Evolutionary conservation across 768 basidiomycete genomes (phyloP).

Genomic region (Mycena polygramma): DNA sequence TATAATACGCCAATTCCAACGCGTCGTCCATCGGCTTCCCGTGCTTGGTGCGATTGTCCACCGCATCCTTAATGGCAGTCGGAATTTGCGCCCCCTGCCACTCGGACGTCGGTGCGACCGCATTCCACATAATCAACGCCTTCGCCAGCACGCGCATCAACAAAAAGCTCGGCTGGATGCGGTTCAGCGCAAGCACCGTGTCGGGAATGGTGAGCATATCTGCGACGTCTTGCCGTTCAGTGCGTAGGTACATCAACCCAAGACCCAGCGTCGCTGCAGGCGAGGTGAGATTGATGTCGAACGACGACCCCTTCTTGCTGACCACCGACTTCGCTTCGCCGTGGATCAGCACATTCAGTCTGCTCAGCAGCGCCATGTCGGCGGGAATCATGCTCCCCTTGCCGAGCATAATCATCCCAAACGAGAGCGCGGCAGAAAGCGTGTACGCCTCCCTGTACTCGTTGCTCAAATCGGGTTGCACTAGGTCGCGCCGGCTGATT

Average conservation of each 20-base stretch:
- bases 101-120: slow-evolving; percentile 75
- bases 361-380: slow-evolving; percentile 76
- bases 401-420: slow-evolving; percentile 97
- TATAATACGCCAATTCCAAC: slow-evolving; percentile 90
- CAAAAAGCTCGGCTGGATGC: slow-evolving; percentile 90
- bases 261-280: slow-evolving; percentile 92
- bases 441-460: slow-evolving; percentile 95
- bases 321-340: slow-evolving; percentile 68
- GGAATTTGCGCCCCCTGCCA: slow-evolving; percentile 86
- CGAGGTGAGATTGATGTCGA: slow-evolving; percentile 92
- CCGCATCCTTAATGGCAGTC: slow-evolving; percentile 67
- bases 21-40: slow-evolving; percentile 73
- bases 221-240: slow-evolving; percentile 86
- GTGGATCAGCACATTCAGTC: slow-evolving; percentile 81
- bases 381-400: slow-evolving; percentile 84
- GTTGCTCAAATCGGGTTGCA: slow-evolving; percentile 85
- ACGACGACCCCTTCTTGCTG: slow-evolving; percentile 57
- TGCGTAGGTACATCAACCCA: slow-evolving; percentile 93
- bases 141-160: slow-evolving; percentile 84
- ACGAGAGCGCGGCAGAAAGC: slow-evolving; percentile 87
- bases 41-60: slow-evolving; percentile 62
- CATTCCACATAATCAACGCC: slow-evolving; percentile 89
- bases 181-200: slow-evolving; percentile 82
- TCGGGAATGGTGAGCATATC: slow-evolving; percentile 88
- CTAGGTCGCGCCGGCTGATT: slow-evolving; percentile 82